Base-by-base conservation (phyloP, 805 yeast genomes). In the Candida sithepensis region DNA sequence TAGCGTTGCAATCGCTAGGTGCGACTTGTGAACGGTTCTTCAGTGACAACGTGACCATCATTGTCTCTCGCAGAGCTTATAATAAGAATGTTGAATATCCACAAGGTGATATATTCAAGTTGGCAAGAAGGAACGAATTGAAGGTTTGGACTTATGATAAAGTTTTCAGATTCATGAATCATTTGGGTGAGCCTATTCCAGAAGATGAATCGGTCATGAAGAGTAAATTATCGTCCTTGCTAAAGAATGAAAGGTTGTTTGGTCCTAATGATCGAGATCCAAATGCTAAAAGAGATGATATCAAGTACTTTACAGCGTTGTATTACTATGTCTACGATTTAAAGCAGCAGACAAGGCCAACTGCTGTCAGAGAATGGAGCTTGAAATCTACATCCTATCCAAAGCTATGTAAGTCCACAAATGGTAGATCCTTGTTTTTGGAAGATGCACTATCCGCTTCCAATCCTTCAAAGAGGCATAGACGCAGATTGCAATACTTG, bases 241-340 rank as follows among this genome's bases (percentile, higher is more conserved):
- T 92, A 57, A 82, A 83, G 53, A 90, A 88, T 60, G 99, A 94
- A 61, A 88, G 88, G 59, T 67, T 88, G 13, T 82, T 80, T 63
- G 97, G 97, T 12, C 86, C 96, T 0, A 78, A 85, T 33, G 97
- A 91, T 64, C 78, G 96, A 54, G 97, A 91, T 63, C 94, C 95
- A 12, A 77, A 74, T 52, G 94, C 95, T 2, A 82, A 77, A 54
- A 73, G 96, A 47, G 96, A 88, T 57, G 97, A 92, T 62, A 78
- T 85, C 58, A 83, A 84, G 60, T 87, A 87, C 63, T 88, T 94
- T 65, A 82, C 82, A 43, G 82, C 84, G 34, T 80, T 84, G 6
- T 89, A 83, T 65, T 70, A 89, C 23, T 82, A 85, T 54, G 84
- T 89, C 34, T 92, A 85, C 68, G 99, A 94, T 60, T 71, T 86